Conservation (phyloP, 306 rosid genomes). For the Rosa lucieae region DNA sequence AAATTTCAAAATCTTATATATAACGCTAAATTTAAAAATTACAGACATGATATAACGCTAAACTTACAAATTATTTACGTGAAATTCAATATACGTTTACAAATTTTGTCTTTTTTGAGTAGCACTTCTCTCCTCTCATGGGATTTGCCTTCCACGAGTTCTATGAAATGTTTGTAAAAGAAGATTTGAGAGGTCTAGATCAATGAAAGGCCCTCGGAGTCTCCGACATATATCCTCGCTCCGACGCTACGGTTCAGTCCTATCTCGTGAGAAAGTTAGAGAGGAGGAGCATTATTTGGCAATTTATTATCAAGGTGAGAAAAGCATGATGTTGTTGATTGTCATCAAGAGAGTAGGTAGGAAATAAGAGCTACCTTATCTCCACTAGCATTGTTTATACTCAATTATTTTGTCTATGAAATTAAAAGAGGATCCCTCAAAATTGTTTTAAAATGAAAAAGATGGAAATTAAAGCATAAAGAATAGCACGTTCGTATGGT, state of each 20-base stretch:
- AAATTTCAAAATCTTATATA: not conserved
- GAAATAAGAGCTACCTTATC: not conserved
- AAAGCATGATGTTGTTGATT: not conserved
- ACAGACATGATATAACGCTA: not conserved
- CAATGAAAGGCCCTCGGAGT: not conserved
- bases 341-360: constrained; percentile 2
- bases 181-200: no score
- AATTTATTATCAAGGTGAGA: not conserved
- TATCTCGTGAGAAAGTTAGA: not conserved
- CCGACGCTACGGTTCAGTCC: not conserved
- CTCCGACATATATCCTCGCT: not conserved
- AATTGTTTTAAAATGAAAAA: not conserved
- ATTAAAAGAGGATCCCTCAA: not conserved
- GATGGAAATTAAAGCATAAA: not conserved
- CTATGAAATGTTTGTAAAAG: no score
- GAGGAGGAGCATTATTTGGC: not conserved
- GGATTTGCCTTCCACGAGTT: not conserved
- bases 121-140: no score
- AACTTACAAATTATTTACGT: not conserved
- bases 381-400: constrained; percentile 1
- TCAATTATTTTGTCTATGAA: constrained; percentile 4
- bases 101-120: no score
- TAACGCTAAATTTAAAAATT: not conserved
- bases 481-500: not conserved
- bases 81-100: no score